Evolutionary conservation across 108 stramenopile genomes (phyloP).

Genomic region (Stephanodiscus triporus): DNA sequence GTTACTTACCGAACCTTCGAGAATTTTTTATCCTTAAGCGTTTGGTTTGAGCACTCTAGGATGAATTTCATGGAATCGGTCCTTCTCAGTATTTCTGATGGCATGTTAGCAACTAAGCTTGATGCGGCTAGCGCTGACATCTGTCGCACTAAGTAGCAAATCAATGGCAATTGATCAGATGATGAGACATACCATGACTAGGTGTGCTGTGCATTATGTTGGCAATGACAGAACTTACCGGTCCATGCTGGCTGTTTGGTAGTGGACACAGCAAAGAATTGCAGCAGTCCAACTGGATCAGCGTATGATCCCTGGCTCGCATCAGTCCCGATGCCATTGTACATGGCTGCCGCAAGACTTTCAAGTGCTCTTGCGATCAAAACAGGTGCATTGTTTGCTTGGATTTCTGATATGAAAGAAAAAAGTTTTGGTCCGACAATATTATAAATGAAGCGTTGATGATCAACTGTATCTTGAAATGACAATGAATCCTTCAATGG

Average conservation of each 20-base stretch:
- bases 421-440: slow-evolving; percentile 36
- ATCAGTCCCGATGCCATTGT: slow-evolving; percentile 55
- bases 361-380: slow-evolving; percentile 73
- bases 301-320: background rate
- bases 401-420: slow-evolving; percentile 27
- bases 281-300: slow-evolving; percentile 25
- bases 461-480: slow-evolving; percentile 11
- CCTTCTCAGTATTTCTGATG: slow-evolving; percentile 44
- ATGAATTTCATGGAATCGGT: slow-evolving; percentile 39
- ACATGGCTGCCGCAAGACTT: slow-evolving; percentile 63
- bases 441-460: slow-evolving; percentile 33
- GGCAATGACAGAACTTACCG: slow-evolving; percentile 46
- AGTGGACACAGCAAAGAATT: slow-evolving; percentile 25
- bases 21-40: slow-evolving; percentile 80
- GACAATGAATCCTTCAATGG: slow-evolving; percentile 10
- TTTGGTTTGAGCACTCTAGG: slow-evolving; percentile 48
- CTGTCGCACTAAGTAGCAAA: slow-evolving; percentile 42
- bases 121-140: slow-evolving; percentile 57
- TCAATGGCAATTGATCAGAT: slow-evolving; percentile 3
- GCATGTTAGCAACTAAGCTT: slow-evolving; percentile 49
- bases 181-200: background rate
- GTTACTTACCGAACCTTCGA: slow-evolving; percentile 70
- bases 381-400: slow-evolving; percentile 53
- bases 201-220: slow-evolving; percentile 38
- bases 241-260: slow-evolving; percentile 43